Evolutionary conservation across 257 asterid species (phyloP).

Genomic region (Solanum paucissectum): DNA sequence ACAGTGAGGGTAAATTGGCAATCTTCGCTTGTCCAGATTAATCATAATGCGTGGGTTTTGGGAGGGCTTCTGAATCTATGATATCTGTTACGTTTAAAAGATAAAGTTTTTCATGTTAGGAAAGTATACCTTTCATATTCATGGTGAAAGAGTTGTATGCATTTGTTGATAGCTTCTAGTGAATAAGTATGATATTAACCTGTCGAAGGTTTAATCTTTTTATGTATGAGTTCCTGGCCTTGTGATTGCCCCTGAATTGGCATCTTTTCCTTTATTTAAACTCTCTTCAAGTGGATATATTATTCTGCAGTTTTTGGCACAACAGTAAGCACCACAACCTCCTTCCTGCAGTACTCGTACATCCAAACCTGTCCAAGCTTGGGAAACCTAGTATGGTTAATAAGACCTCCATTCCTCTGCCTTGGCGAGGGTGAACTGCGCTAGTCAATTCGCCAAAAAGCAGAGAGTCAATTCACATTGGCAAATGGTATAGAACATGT

Average conservation of each 20-base stretch:
- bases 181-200: background rate
- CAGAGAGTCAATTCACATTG: background rate
- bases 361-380: background rate
- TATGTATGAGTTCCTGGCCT: background rate
- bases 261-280: background rate
- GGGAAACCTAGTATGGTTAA: background rate
- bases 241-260: background rate
- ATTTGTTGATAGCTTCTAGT: background rate
- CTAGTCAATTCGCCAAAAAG: background rate
- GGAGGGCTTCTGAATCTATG: background rate
- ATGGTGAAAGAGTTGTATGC: background rate
- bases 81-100: background rate
- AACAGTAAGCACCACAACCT: background rate
- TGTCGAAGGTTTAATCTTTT: background rate
- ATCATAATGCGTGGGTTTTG: background rate
- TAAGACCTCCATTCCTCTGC: background rate
- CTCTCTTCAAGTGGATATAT: background rate
- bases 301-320: background rate
- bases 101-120: background rate
- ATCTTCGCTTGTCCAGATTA: background rate
- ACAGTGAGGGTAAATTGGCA: background rate
- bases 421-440: background rate
- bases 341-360: background rate
- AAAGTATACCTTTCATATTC: background rate
- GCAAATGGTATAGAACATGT: background rate